Evolutionary conservation across 1,284 basidiomycete genomes (phyloP).

Genomic region (Irpex sp.): DNA sequence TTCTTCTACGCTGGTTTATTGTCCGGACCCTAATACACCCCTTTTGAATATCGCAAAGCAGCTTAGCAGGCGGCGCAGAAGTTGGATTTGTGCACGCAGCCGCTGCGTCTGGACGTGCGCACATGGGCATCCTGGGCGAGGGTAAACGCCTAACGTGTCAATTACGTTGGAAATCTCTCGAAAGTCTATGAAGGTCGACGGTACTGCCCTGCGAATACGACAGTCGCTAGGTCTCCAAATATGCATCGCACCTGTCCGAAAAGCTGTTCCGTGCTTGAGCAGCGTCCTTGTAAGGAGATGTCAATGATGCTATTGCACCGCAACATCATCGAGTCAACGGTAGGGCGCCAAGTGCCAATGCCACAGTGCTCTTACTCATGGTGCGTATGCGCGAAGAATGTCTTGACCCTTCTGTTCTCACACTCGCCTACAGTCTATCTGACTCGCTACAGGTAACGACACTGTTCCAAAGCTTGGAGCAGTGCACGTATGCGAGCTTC

Average conservation of each 20-base stretch:
- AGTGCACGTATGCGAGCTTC: not conserved
- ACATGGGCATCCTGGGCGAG: not conserved
- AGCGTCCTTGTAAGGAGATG: not conserved
- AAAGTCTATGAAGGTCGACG: not conserved
- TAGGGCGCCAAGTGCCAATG: not conserved
- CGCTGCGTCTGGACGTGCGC: not conserved
- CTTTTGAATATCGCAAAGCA: not conserved
- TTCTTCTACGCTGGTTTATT: not conserved
- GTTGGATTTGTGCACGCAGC: not conserved
- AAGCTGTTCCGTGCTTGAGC: not conserved
- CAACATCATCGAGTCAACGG: not conserved
- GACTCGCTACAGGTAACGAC: not conserved
- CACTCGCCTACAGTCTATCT: not conserved
- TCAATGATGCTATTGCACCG: not conserved
- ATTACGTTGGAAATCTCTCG: not conserved
- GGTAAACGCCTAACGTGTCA: not conserved
- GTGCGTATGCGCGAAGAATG: not conserved
- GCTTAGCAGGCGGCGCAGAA: not conserved
- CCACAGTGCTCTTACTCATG: not conserved
- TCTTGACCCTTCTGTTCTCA: not conserved
- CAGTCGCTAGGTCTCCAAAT: not conserved
- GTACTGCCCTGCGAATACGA: too few species aligned
- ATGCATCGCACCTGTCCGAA: not conserved
- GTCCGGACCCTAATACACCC: not conserved
- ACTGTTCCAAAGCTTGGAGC: not conserved